Conservation (phyloP, 371 early-diverging fungal species). For the Syncephalis plumigaleata region DNA sequence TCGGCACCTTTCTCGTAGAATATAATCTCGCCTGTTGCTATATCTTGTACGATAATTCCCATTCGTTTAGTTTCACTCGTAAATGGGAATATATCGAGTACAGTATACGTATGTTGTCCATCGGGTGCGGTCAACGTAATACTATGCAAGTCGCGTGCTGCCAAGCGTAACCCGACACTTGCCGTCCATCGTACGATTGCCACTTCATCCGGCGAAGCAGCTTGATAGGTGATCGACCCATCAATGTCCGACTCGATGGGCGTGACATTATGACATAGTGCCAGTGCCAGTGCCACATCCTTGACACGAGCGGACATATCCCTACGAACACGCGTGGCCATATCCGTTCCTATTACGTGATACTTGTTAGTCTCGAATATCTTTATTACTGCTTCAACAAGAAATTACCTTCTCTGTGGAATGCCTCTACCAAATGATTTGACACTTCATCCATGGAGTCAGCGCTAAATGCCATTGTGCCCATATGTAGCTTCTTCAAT, state of each 20-base stretch:
- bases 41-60: slow-evolving; percentile 88
- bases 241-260: slow-evolving; percentile 31
- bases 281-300: slow-evolving; percentile 74
- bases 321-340: slow-evolving; percentile 29
- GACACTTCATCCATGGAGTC: slow-evolving; percentile 85
- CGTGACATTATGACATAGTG: slow-evolving; percentile 86
- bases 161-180: slow-evolving; percentile 70
- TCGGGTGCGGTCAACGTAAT: slow-evolving; percentile 37
- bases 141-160: slow-evolving; percentile 50
- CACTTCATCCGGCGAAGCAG: slow-evolving; percentile 98
- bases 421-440: slow-evolving; percentile 13
- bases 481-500: slow-evolving; percentile 93
- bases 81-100: slow-evolving; percentile 93
- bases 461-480: slow-evolving; percentile 80
- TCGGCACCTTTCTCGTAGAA: slow-evolving; percentile 98
- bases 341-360: no score
- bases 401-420: no score
- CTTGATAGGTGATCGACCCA: slow-evolving; percentile 66
- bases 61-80: slow-evolving; percentile 97
- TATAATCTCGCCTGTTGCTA: slow-evolving; percentile 39
- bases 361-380: no score
- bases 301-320: slow-evolving; percentile 55
- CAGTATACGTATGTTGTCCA: slow-evolving; percentile 41
- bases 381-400: no score
- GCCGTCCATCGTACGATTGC: slow-evolving; percentile 97